A percentile compares a stretch with the other conserved stretches of the same genome.
Evolutionary conservation across 352 stramenopile species (phyloP).

Genomic region (Pseudoperonospora humuli): DNA sequence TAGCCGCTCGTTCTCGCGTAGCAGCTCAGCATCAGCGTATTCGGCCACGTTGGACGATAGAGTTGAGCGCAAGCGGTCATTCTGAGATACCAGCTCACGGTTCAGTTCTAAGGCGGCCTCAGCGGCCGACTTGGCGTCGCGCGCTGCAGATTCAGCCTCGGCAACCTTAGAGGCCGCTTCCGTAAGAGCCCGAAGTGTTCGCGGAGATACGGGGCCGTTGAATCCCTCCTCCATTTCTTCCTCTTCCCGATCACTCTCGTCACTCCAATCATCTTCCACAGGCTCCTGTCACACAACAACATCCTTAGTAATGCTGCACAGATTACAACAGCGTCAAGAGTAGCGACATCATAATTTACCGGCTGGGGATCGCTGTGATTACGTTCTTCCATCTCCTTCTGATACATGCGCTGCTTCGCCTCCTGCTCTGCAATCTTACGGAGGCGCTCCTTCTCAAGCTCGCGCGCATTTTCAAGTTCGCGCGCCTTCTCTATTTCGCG

Average conservation of each 20-base stretch:
- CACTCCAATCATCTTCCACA: conserved; percentile 79
- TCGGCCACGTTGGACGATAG: conserved; percentile 61
- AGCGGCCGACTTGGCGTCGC: conserved; percentile 63
- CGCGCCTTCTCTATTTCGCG: no score
- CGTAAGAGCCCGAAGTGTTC: conserved; percentile 53
- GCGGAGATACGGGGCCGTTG: conserved; percentile 41
- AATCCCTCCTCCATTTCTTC: conserved; percentile 5
- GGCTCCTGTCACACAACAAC: conserved; percentile 57
- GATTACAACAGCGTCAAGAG: neutral
- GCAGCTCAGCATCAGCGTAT: conserved; percentile 55
- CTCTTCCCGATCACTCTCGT: conserved; percentile 47
- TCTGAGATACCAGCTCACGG: conserved; percentile 50
- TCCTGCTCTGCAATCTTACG: conserved; percentile 29
- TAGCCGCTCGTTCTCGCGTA: conserved; percentile 61
- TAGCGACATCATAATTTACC: conserved; percentile 29
- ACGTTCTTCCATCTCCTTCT: conserved; percentile 39
- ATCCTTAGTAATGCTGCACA: conserved; percentile 44
- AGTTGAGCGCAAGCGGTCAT: conserved; percentile 53
- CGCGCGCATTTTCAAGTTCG: no score
- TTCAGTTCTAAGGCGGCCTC: conserved; percentile 54
- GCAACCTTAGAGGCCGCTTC: conserved; percentile 69
- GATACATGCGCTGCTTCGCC: conserved; percentile 24
- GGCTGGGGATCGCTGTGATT: conserved; percentile 39
- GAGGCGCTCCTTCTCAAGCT: conserved; percentile 32
- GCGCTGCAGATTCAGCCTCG: conserved; percentile 56